Evolutionary conservation across 352 stramenopile genomes (phyloP).

Genomic region (Pilasporangium apinafurcum): DNA sequence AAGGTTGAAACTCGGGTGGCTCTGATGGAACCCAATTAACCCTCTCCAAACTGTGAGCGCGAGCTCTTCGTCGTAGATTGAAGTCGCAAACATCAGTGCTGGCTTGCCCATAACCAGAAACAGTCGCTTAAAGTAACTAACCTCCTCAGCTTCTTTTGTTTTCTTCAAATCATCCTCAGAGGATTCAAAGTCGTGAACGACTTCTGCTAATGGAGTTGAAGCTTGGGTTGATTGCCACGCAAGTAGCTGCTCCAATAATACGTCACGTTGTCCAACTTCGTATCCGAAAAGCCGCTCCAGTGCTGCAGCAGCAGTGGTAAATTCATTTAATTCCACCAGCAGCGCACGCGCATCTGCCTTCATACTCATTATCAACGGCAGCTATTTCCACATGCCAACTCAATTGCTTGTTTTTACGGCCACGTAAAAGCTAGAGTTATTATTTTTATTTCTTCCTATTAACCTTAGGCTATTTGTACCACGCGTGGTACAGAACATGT

Average conservation of each 20-base stretch:
- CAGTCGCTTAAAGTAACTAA: too few species aligned
- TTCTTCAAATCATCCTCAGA: slow-evolving; percentile 2
- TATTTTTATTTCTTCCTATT: too few species aligned
- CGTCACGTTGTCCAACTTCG: slow-evolving; percentile 7
- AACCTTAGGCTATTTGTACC: too few species aligned
- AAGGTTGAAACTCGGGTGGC: slow-evolving; percentile 28
- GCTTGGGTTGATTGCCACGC: slow-evolving; percentile 31
- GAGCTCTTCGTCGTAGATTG: slow-evolving; percentile 83
- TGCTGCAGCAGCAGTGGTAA: slow-evolving; percentile 34
- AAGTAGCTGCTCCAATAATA: slow-evolving; percentile 35
- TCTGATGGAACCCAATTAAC: slow-evolving; percentile 35
- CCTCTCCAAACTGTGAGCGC: slow-evolving; percentile 54
- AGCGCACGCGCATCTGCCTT: slow-evolving; percentile 27
- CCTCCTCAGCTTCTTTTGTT: too few species aligned
- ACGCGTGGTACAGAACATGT: too few species aligned
- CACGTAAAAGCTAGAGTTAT: too few species aligned
- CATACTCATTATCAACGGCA: slow-evolving; percentile 10
- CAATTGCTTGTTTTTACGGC: too few species aligned
- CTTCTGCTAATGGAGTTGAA: slow-evolving; percentile 14
- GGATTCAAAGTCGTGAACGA: slow-evolving; percentile 25
- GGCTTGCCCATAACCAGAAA: slow-evolving; percentile 74
- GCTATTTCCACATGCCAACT: too few species aligned
- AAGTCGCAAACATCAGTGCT: slow-evolving; percentile 68
- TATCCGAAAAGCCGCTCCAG: slow-evolving; percentile 40
- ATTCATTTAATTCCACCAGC: slow-evolving; percentile 54